Percentiles rank a stretch among this genome's conserved stretches.
These are phyloP conservation scores for Zelopaecilomyces penicillatus DNA, from an alignment of 2,329 filamentous ascomycete genomes.

Conservation along the genomic window DNA sequence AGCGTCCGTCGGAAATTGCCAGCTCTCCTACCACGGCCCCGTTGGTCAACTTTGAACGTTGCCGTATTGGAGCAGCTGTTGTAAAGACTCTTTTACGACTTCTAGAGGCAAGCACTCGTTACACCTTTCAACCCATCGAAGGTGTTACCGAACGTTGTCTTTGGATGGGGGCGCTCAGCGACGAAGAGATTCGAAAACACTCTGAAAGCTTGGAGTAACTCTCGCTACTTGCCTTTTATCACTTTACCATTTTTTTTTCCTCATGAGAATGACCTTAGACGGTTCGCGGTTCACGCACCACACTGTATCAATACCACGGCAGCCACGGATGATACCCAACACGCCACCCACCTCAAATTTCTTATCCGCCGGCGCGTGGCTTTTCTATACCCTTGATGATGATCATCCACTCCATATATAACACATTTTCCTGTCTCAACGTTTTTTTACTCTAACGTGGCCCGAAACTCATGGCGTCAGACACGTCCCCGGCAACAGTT, in stretches of 20 bases:
- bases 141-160: conserved; percentile 72
- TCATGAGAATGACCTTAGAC: neutral
- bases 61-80: conserved; percentile 64
- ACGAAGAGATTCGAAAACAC: conserved; percentile 60
- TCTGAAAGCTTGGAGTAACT: conserved; percentile 41
- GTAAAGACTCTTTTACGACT: conserved; percentile 72
- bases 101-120: conserved; percentile 70
- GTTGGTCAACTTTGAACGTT: conserved; percentile 76
- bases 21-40: conserved; percentile 57
- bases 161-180: conserved; percentile 72
- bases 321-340: neutral
- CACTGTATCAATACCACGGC: neutral
- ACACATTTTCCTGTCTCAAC: too few relatives aligned
- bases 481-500: neutral
- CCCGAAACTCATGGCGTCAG: too few relatives aligned
- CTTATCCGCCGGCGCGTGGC: neutral
- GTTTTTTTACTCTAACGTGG: too few relatives aligned
- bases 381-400: too few relatives aligned
- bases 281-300: neutral
- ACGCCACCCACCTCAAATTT: neutral
- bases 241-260: neutral
- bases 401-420: too few relatives aligned
- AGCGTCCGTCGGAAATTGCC: conserved; percentile 67
- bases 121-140: conserved; percentile 65
- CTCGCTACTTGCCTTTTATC: neutral